Percentiles rank a stretch among this genome's conserved stretches.
These are phyloP conservation scores for Juglanconis oblonga DNA, from an alignment of 2,329 filamentous ascomycete genomes.

Conservation along the genomic window DNA sequence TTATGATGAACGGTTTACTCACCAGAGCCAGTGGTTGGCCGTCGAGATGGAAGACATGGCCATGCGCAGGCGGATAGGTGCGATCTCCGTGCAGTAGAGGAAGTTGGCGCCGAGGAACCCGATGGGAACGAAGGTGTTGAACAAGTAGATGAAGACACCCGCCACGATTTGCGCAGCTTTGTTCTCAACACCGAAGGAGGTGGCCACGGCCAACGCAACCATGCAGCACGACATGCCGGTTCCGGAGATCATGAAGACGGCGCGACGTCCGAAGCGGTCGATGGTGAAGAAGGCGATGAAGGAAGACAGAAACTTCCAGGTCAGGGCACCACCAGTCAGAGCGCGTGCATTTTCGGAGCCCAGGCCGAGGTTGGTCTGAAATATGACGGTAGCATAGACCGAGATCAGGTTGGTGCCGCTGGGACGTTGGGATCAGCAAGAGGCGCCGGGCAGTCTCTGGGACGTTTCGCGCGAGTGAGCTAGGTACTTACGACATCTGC, in stretches of 20 bases:
- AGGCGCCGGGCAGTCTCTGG: neutral
- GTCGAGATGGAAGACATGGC: constrained; percentile 56
- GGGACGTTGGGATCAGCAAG: neutral
- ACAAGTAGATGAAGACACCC: constrained; percentile 56
- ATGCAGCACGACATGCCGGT: constrained; percentile 53
- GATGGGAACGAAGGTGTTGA: constrained; percentile 59
- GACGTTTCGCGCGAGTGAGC: neutral
- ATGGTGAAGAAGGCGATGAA: constrained; percentile 49
- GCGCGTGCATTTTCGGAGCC: constrained; percentile 35
- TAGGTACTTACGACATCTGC: constrained; percentile 36
- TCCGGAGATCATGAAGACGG: constrained; percentile 50
- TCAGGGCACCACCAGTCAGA: constrained; percentile 47
- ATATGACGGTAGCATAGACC: constrained; percentile 41
- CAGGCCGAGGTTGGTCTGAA: constrained; percentile 39
- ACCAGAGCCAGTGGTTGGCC: constrained; percentile 51
- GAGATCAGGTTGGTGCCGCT: constrained; percentile 44
- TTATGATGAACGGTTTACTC: constrained; percentile 16
- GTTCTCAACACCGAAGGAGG: constrained; percentile 44
- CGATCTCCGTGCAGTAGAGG: constrained; percentile 57
- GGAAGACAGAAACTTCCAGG: constrained; percentile 54
- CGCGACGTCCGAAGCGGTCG: constrained; percentile 47
- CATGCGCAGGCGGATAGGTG: constrained; percentile 48
- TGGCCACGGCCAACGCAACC: constrained; percentile 50
- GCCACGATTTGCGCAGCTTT: constrained; percentile 46
- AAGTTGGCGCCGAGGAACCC: constrained; percentile 59